These are phyloP conservation scores for Priceomyces melissophilus DNA, from an alignment of 805 yeast genomes.

Conservation along the genomic window DNA sequence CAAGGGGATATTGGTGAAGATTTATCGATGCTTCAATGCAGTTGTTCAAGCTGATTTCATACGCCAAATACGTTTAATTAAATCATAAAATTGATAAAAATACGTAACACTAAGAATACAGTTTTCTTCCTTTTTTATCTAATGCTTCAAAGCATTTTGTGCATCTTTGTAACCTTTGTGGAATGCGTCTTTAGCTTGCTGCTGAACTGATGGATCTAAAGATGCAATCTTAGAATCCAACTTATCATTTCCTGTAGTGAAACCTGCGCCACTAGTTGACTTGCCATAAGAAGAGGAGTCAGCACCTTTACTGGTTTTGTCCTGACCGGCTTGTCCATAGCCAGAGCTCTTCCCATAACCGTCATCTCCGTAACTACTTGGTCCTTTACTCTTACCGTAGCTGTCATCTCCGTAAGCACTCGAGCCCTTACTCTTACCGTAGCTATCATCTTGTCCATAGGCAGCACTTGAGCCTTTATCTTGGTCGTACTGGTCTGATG, in stretches of 20 bases:
- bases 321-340: neutral
- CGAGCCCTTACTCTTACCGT: neutral
- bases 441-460: neutral
- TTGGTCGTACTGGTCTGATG: neutral
- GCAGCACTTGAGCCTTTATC: neutral
- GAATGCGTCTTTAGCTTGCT: constrained; percentile 39
- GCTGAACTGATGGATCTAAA: constrained; percentile 31
- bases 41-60: constrained; percentile 52
- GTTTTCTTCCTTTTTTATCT: no score
- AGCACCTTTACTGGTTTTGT: constrained; percentile 6
- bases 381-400: neutral
- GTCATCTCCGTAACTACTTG: neutral
- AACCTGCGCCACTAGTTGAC: constrained; percentile 12
- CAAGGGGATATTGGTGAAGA: constrained; percentile 50
- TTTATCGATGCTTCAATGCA: constrained; percentile 65
- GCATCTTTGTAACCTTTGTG: constrained; percentile 39
- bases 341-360: neutral
- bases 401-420: neutral
- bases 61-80: neutral
- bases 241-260: constrained; percentile 34
- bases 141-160: constrained; percentile 18
- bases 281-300: constrained; percentile 11
- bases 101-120: no score
- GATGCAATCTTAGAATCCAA: constrained; percentile 34
- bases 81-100: neutral